Conservation (phyloP, 2,329 filamentous ascomycete species). For the Knoxdaviesia proteae region DNA sequence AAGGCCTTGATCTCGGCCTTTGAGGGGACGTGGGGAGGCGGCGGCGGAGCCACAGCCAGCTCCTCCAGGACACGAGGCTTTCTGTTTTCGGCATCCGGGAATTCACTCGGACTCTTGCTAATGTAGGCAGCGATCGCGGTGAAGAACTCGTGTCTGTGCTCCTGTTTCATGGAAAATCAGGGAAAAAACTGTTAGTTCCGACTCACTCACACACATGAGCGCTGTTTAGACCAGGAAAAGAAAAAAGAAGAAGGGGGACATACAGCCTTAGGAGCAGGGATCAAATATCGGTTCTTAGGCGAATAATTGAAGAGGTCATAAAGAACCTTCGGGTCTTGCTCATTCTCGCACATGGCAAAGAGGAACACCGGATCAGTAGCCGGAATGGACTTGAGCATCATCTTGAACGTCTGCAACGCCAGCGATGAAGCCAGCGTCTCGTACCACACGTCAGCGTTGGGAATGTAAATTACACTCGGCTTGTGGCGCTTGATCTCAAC, state of each 20-base stretch:
- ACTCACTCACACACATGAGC: too few relatives aligned
- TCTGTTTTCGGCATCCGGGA: constrained; percentile 68
- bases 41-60: constrained; percentile 53
- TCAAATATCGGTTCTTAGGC: constrained; percentile 45
- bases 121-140: constrained; percentile 52
- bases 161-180: too few relatives aligned
- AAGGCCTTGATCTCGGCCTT: constrained; percentile 66
- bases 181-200: too few relatives aligned
- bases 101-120: constrained; percentile 59
- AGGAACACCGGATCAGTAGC: constrained; percentile 79
- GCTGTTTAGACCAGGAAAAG: too few relatives aligned
- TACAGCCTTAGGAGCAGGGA: too few relatives aligned
- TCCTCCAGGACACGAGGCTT: constrained; percentile 69
- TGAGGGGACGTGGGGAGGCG: constrained; percentile 43
- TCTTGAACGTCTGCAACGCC: constrained; percentile 61
- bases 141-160: constrained; percentile 23
- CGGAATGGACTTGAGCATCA: constrained; percentile 62
- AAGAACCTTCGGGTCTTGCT: constrained; percentile 35
- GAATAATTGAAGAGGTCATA: constrained; percentile 52
- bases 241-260: too few relatives aligned
- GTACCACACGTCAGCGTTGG: constrained; percentile 78
- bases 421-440: constrained; percentile 37
- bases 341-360: constrained; percentile 62
- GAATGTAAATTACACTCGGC: constrained; percentile 87
- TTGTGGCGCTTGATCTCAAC: constrained; percentile 86